Conservation (phyloP, 805 yeast species). For the Metschnikowia bowlesiae region DNA sequence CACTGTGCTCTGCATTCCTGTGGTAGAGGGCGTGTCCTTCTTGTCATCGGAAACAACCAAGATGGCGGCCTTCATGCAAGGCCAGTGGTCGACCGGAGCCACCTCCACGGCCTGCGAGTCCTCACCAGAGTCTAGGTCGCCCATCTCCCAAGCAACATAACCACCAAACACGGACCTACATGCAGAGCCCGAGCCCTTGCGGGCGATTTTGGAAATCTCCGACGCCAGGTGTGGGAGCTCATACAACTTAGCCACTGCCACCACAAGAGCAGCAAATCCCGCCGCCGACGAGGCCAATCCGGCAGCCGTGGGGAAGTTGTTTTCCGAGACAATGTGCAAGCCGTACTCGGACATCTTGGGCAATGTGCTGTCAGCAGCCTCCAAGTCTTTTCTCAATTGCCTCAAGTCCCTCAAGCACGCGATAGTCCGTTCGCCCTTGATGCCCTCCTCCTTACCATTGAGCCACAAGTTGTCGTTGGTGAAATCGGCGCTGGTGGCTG, state of each 20-base stretch:
- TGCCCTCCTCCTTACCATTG: conserved; percentile 77
- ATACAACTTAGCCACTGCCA: conserved; percentile 81
- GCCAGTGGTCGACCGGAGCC: conserved; percentile 85
- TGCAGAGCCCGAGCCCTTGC: conserved; percentile 98
- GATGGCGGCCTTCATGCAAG: conserved; percentile 83
- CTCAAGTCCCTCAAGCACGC: conserved; percentile 78
- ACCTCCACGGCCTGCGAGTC: conserved; percentile 94
- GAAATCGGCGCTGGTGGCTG: conserved; percentile 58
- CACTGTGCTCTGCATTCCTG: conserved; percentile 96
- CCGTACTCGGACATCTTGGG: conserved; percentile 62
- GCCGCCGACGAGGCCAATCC: conserved; percentile 98
- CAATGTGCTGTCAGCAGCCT: conserved; percentile 46
- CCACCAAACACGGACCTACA: conserved; percentile 97
- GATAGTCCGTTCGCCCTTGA: conserved; percentile 57
- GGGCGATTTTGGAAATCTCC: conserved; percentile 87
- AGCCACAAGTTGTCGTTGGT: conserved; percentile 70
- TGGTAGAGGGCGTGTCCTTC: conserved; percentile 91
- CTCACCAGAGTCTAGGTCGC: conserved; percentile 64
- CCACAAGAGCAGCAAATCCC: conserved; percentile 94
- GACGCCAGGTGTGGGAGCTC: conserved; percentile 79
- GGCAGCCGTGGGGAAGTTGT: conserved; percentile 98
- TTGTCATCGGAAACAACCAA: conserved; percentile 89
- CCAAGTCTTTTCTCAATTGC: conserved; percentile 57
- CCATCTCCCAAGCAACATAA: conserved; percentile 99
- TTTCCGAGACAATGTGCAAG: conserved; percentile 82